Base-by-base conservation (phyloP, 164 flowering plant species). In the Nymphaea thermarum region DNA sequence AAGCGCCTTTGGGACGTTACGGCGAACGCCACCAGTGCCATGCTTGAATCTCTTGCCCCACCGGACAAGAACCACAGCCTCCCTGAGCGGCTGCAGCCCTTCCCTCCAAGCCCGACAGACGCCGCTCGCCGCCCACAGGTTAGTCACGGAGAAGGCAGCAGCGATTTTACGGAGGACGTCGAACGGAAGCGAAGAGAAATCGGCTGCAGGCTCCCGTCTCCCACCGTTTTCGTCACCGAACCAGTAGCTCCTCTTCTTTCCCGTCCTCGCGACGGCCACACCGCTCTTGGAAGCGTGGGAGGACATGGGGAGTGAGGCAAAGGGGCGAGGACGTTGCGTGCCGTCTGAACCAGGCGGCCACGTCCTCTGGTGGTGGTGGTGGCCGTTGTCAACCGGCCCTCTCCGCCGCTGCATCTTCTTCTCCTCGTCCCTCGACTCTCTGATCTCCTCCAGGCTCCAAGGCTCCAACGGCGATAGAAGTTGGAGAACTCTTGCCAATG, bases 11-110 rank as follows among this genome's bases (percentile, higher is more conserved):
- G 78, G 73, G 68, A 78, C 44, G 65, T 91, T 81, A 0, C 76
- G 65, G 14, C 77, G 77, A 25, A 88, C 91, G 5, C 97, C 93
- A n/a, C 87, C 87, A 2, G 76, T 72, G 8, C 99, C 99, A 69
- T 94, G 99, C 82, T 94, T 94, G 79, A 83, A 88, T 72, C 84
- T 70, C 80, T 91, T 94, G 61, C 99, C 99, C 87, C 88, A 86
- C 6, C 72, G 70, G 65, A 91, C 63, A 16, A 85, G 76, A 78
- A 83, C 17, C 93, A 89, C 86, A n/a, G 96, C 95, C 77, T 94
- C 95, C 70, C 97, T 73, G 72, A 94, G 74, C 57, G 95, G 96
- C 64, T 75, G 75, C 15, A 93, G 85, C 65, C 83, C 96, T 60
- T 87, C 88, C 65, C 87, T 70, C 98, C 98, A 93, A 10, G 93